phyloP scores from a whole-genome alignment of 2,329 filamentous ascomycete species.

The Venturia carpophila region DNA sequence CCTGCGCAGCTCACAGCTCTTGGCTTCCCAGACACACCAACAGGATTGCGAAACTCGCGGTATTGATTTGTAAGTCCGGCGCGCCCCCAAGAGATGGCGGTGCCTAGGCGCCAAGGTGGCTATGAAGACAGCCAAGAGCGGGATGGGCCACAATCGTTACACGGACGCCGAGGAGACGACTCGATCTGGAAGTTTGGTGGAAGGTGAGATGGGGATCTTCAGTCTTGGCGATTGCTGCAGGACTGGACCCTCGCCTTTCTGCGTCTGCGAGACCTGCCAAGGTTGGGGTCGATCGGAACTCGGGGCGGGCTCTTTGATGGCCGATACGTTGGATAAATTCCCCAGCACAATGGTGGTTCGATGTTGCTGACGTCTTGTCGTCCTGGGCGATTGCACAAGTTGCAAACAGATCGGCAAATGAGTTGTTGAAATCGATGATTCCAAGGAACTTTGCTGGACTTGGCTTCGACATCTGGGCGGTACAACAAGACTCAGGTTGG shows the following conservation, averaged over 20 bases:
- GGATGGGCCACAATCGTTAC: conserved; percentile 1
- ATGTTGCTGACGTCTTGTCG: background rate
- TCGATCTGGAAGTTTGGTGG: background rate
- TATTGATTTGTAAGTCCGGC: background rate
- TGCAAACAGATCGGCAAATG: background rate
- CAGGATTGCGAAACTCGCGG: background rate
- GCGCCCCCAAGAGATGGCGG: background rate
- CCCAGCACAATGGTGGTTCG: background rate
- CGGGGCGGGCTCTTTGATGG: background rate
- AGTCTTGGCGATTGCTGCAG: background rate
- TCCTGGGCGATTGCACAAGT: background rate
- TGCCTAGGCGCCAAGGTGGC: conserved; percentile 4
- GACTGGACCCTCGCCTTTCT: background rate
- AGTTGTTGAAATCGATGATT: background rate
- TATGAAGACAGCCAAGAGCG: background rate
- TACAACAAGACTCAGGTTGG: background rate
- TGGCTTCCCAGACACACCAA: background rate
- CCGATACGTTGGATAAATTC: background rate
- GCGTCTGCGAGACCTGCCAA: background rate
- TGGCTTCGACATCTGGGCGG: background rate
- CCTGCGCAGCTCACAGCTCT: background rate
- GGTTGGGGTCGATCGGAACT: background rate
- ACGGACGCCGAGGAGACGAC: background rate
- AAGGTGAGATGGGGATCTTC: background rate
- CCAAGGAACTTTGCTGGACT: background rate